These are phyloP conservation scores for Saccharomycopsis synnaedendra DNA, from an alignment of 805 yeast species.

Conservation along the genomic window DNA sequence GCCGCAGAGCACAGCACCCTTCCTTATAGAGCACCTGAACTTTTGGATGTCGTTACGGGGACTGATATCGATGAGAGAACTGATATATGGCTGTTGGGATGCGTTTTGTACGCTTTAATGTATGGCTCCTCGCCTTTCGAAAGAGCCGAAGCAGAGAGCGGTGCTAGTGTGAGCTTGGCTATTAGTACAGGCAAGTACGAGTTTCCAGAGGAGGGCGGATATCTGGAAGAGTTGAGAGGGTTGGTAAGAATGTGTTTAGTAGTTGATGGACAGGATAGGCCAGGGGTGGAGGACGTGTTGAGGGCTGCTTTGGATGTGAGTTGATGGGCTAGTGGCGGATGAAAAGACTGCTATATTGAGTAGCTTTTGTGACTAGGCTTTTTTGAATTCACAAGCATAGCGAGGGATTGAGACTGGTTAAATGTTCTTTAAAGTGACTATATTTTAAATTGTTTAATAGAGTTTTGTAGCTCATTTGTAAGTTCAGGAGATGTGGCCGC, in stretches of 20 bases:
- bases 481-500: too few relatives aligned
- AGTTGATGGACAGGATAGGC: constrained; percentile 51
- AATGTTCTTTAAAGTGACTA: too few relatives aligned
- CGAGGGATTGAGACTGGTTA: too few relatives aligned
- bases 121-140: constrained; percentile 84
- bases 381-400: too few relatives aligned
- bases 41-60: constrained; percentile 64
- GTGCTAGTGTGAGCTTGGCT: constrained; percentile 73
- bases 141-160: constrained; percentile 65
- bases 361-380: too few relatives aligned
- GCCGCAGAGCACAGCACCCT: constrained; percentile 80
- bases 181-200: constrained; percentile 55
- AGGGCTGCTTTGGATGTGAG: constrained; percentile 29
- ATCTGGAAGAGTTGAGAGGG: constrained; percentile 42
- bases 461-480: too few relatives aligned
- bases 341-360: too few relatives aligned
- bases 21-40: constrained; percentile 86
- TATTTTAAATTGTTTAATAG: too few relatives aligned
- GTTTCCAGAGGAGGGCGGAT: constrained; percentile 25
- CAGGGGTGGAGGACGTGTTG: constrained; percentile 49
- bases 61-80: constrained; percentile 57
- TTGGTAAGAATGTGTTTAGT: constrained; percentile 51
- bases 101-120: constrained; percentile 65
- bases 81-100: constrained; percentile 90
- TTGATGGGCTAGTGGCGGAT: background rate